phyloP scores from a whole-genome alignment of 2,329 filamentous ascomycete species.

The Xylariaceae sp. region DNA sequence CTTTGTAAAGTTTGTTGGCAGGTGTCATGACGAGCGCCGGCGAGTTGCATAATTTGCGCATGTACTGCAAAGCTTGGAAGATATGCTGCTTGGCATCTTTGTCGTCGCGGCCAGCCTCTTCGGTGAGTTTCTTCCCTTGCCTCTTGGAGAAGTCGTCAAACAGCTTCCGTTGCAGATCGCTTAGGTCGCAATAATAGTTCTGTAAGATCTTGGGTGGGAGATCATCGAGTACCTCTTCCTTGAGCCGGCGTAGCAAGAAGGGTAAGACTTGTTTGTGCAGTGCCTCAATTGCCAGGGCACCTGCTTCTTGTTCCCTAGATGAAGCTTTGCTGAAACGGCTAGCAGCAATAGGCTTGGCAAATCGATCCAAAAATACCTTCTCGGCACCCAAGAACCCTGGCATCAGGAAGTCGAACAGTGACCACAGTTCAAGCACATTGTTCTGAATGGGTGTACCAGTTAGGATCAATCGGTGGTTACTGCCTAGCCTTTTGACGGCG shows the following conservation, averaged over 20 bases:
- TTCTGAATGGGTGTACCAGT: slow-evolving; percentile 98
- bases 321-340: slow-evolving; percentile 96
- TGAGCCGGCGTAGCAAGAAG: slow-evolving; percentile 91
- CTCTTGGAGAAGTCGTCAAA: slow-evolving; percentile 97
- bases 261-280: slow-evolving; percentile 96
- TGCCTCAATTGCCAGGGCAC: slow-evolving; percentile 94
- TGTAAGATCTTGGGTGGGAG: slow-evolving; percentile 97
- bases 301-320: slow-evolving; percentile 96
- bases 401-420: slow-evolving; percentile 98
- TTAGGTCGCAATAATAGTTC: slow-evolving; percentile 98
- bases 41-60: slow-evolving; percentile 98
- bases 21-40: slow-evolving; percentile 95
- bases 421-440: slow-evolving; percentile 93
- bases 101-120: slow-evolving; percentile 79
- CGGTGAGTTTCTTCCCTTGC: slow-evolving; percentile 81
- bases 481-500: slow-evolving; percentile 83
- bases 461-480: slow-evolving; percentile 92
- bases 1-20: slow-evolving; percentile 83
- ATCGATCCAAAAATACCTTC: slow-evolving; percentile 93
- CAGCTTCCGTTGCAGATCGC: slow-evolving; percentile 87
- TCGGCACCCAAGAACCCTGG: slow-evolving; percentile 92
- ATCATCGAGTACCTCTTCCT: slow-evolving; percentile 96
- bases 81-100: slow-evolving; percentile 97
- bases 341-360: slow-evolving; percentile 91
- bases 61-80: slow-evolving; percentile 98